Evolutionary conservation across 306 rosid genomes (phyloP).

Genomic region (Luffa aegyptiaca): DNA sequence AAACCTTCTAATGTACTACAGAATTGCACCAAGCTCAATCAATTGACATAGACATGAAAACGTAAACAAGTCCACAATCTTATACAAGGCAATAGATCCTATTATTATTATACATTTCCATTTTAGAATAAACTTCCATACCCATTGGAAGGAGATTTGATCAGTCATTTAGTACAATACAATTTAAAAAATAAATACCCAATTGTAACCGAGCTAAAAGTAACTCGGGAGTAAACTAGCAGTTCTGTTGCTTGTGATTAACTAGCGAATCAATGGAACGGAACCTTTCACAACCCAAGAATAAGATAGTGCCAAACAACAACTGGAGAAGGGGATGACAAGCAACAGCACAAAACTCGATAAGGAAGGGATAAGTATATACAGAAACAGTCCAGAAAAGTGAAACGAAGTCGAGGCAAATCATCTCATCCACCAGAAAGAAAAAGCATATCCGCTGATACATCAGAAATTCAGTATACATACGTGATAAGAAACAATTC

Average conservation of each 20-base stretch:
- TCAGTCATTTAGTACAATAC: not conserved
- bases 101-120: not conserved
- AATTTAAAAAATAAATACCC: not conserved
- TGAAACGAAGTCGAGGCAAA: not conserved
- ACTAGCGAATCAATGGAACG: not conserved
- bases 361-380: not conserved
- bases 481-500: not conserved
- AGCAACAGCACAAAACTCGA: not conserved
- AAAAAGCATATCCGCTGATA: not conserved
- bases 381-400: not conserved
- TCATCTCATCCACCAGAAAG: not conserved
- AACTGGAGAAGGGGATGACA: not conserved
- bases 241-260: not conserved
- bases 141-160: not conserved
- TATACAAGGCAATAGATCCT: not conserved
- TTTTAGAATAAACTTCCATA: not conserved
- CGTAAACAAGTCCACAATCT: not conserved
- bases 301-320: not conserved
- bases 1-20: not conserved
- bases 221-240: not conserved
- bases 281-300: not conserved
- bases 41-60: not conserved
- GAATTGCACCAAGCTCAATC: not conserved
- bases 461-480: not conserved
- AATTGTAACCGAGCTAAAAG: not conserved